These are phyloP conservation scores for Papiliotrema laurentii DNA, from an alignment of 1,284 basidiomycete species.

Conservation along the genomic window DNA sequence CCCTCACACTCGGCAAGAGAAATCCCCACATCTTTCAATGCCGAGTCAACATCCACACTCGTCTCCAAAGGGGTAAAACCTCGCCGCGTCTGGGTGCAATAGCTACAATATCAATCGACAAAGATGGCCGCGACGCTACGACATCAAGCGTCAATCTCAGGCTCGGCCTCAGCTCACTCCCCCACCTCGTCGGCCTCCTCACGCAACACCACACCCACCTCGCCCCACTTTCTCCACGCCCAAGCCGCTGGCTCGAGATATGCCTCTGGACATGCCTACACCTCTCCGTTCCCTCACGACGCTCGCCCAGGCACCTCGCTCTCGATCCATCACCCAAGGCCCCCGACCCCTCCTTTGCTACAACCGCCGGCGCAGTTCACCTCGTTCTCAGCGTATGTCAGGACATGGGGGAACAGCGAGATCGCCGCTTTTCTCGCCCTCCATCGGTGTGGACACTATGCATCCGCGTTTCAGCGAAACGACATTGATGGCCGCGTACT, in stretches of 20 bases:
- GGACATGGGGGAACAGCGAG: constrained; percentile 33
- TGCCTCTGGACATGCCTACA: constrained; percentile 5
- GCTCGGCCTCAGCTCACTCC: constrained; percentile 6
- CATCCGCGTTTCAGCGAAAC: constrained; percentile 67
- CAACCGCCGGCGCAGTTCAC: constrained; percentile 20
- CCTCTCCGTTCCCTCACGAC: constrained; percentile 5
- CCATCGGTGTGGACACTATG: constrained; percentile 63
- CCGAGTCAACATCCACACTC: no score
- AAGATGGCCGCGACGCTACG: constrained; percentile 1
- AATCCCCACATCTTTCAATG: no score
- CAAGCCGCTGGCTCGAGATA: background rate
- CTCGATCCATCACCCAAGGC: constrained; percentile 18
- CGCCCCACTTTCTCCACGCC: constrained; percentile 21
- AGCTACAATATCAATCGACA: no score
- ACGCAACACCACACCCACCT: constrained; percentile 31
- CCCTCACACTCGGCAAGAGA: no score
- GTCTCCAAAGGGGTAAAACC: no score
- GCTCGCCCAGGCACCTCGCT: constrained; percentile 5
- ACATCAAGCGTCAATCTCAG: background rate
- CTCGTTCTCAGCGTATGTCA: constrained; percentile 32
- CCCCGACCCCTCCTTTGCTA: constrained; percentile 33
- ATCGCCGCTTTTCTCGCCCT: constrained; percentile 34
- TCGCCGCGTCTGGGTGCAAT: no score
- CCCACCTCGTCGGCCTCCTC: constrained; percentile 24
- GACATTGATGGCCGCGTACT: constrained; percentile 86